Evolutionary conservation across 257 asterid genomes (phyloP).

Genomic region (Ligustrum vulgare): DNA sequence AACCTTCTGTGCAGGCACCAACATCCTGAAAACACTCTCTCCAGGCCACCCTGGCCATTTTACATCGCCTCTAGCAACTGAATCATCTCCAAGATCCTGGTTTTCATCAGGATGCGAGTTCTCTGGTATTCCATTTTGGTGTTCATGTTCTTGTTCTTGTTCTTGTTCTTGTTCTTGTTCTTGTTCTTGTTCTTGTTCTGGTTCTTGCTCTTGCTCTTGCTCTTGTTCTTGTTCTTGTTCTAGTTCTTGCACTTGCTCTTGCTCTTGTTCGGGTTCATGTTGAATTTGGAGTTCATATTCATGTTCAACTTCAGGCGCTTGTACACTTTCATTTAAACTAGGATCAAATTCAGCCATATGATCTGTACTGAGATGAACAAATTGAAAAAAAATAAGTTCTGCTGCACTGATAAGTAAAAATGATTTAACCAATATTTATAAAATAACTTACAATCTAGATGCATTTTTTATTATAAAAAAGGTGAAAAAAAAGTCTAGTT

Average conservation of each 20-base stretch:
- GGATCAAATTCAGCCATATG: slow-evolving; percentile 61
- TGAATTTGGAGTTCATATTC: slow-evolving; percentile 28
- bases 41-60: slow-evolving; percentile 99
- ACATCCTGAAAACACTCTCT: slow-evolving; percentile 83
- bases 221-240: slow-evolving; percentile 17
- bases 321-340: slow-evolving; percentile 29
- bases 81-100: slow-evolving; percentile 44
- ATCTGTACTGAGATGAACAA: slow-evolving; percentile 24
- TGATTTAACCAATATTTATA: slow-evolving; percentile 12
- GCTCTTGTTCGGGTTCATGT: slow-evolving; percentile 25
- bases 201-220: slow-evolving; percentile 19
- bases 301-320: slow-evolving; percentile 10
- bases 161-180: slow-evolving; percentile 27
- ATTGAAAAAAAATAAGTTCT: slow-evolving; percentile 16
- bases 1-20: slow-evolving; percentile 97
- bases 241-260: slow-evolving; percentile 21
- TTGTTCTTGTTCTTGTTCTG: slow-evolving; percentile 10
- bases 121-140: slow-evolving; percentile 33
- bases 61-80: slow-evolving; percentile 51
- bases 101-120: slow-evolving; percentile 45
- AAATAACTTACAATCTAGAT: neutral
- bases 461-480: neutral
- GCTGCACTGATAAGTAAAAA: neutral
- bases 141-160: slow-evolving; percentile 17
- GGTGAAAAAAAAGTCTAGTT: slow-evolving; percentile 5